These are phyloP conservation scores for Prunus fruticosa DNA, from an alignment of 306 rosid species.

Conservation along the genomic window DNA sequence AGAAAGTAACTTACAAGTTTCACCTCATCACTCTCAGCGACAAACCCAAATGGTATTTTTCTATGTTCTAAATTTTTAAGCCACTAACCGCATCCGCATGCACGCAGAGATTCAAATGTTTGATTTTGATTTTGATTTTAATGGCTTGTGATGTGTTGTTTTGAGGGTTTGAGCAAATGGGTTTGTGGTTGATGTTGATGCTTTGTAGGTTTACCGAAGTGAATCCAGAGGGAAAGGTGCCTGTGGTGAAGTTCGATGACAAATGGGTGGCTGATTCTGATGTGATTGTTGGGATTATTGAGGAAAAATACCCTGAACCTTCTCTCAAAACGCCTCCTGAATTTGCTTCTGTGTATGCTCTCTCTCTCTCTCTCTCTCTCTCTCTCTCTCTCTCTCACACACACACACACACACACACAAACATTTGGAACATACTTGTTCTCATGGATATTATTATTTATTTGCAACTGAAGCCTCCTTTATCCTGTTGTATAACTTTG, in stretches of 20 bases:
- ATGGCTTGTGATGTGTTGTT: not conserved
- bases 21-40: constrained; percentile 55
- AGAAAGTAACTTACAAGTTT: constrained; percentile 48
- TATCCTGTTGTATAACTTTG: not conserved
- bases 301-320: constrained; percentile 72
- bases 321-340: constrained; percentile 59
- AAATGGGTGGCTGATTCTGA: constrained; percentile 94
- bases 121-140: not conserved
- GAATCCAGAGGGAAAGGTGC: constrained; percentile 87
- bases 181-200: constrained; percentile 14
- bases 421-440: not conserved
- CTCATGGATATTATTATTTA: not conserved
- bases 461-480: not conserved
- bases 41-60: constrained; percentile 70
- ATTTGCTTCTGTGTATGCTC: constrained; percentile 63
- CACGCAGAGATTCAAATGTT: not conserved
- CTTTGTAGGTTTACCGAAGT: constrained; percentile 62
- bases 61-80: not conserved
- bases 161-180: constrained; percentile 7
- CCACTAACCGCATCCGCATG: not conserved
- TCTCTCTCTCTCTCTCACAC: constrained; percentile 8
- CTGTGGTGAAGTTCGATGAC: constrained; percentile 61
- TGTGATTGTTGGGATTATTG: constrained; percentile 64
- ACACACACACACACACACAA: not conserved
- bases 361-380: not conserved